Evolutionary conservation across 129 eudicot genomes (phyloP).

Genomic region (Tanacetum coccineum): DNA sequence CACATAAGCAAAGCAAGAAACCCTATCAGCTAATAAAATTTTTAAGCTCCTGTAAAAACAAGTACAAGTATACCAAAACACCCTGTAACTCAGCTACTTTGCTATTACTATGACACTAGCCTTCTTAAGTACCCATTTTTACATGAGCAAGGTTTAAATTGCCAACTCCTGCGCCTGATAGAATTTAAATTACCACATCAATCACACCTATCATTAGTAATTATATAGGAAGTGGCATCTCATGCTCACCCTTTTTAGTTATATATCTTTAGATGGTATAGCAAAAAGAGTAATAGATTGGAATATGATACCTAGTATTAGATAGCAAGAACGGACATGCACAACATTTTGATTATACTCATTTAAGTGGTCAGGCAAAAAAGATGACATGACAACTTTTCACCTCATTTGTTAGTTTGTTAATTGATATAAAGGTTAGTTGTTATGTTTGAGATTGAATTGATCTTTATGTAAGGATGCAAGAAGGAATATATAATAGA

Average conservation of each 20-base stretch:
- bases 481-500: slow-evolving; percentile 7
- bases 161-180: not conserved
- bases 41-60: no score
- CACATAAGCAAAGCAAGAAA: no score
- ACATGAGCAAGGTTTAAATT: not conserved
- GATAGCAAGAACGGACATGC: not conserved
- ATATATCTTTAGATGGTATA: not conserved
- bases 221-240: no score
- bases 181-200: no score
- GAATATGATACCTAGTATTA: not conserved
- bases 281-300: not conserved
- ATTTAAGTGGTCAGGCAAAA: not conserved
- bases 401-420: not conserved
- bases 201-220: no score
- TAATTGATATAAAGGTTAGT: not conserved
- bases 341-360: not conserved
- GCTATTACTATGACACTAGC: no score
- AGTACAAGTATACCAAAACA: no score
- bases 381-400: not conserved
- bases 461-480: slow-evolving; percentile 5
- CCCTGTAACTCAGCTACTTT: no score
- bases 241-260: not conserved
- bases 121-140: not conserved
- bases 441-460: not conserved
- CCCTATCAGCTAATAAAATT: no score